Evolutionary conservation across 352 stramenopile species (phyloP).

Genomic region (Globisporangium barbulae): DNA sequence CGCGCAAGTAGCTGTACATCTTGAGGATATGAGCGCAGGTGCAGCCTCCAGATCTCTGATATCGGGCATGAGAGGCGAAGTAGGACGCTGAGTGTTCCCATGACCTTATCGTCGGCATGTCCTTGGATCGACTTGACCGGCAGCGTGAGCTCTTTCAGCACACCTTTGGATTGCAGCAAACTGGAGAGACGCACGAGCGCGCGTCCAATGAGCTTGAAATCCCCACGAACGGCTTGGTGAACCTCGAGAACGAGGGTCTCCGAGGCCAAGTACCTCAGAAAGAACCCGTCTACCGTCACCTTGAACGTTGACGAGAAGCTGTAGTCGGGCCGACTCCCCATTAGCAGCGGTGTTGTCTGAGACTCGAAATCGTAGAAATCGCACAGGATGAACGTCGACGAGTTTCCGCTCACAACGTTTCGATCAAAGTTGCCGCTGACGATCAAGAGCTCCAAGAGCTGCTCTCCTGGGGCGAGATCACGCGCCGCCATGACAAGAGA

Average conservation of each 20-base stretch:
- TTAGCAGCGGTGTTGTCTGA: constrained; percentile 86
- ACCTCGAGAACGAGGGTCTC: constrained; percentile 87
- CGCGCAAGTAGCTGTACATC: constrained; percentile 61
- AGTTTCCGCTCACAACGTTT: constrained; percentile 54
- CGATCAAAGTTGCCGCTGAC: constrained; percentile 69
- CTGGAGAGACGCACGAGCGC: constrained; percentile 58
- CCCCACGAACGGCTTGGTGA: constrained; percentile 81
- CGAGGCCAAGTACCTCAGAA: constrained; percentile 88
- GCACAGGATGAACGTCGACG: constrained; percentile 89
- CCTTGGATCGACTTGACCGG: constrained; percentile 36
- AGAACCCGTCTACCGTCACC: constrained; percentile 91
- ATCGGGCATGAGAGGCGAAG: constrained; percentile 87
- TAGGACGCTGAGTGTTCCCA: constrained; percentile 80
- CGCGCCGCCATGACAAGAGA: constrained; percentile 60
- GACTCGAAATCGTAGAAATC: constrained; percentile 96
- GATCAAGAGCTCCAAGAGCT: constrained; percentile 91
- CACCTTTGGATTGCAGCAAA: constrained; percentile 73
- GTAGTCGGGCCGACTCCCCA: constrained; percentile 80
- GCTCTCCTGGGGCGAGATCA: constrained; percentile 78
- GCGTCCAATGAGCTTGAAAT: constrained; percentile 86
- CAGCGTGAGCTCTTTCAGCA: constrained; percentile 60
- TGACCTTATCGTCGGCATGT: constrained; percentile 25
- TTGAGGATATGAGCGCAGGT: constrained; percentile 86
- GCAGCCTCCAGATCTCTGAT: constrained; percentile 89
- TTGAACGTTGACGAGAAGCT: constrained; percentile 92